Base-by-base conservation (phyloP, 352 stramenopile species). In the Phytophthora chlamydospora region DNA sequence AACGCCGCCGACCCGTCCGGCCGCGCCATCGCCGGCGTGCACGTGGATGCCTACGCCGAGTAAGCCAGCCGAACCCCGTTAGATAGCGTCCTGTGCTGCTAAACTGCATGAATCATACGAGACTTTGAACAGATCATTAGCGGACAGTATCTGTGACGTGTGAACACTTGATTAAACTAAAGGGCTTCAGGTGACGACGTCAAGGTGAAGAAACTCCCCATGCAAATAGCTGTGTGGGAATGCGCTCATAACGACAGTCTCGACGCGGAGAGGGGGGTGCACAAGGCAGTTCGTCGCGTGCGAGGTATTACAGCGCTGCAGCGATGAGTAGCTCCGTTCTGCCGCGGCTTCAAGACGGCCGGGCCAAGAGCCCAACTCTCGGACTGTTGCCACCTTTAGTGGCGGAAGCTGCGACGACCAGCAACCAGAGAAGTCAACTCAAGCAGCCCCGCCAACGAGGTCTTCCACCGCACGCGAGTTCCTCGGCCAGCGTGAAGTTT, bases 1-100 rank as follows among this genome's bases (percentile, higher is more conserved):
- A 94, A 86, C 71, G 80, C 86, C 33, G 96, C 95, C 0, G 97
- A 99, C 67, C 97, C 96, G 38, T 98, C 90, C 24, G 97, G 97
- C 14, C 94, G 97, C 58, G 84, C 96, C 38, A 88, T 98, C 40
- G 90, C 95, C 11, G 97, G 96, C 33, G 95, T 99, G 9, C 97
- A 99, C 76, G 85, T 98, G 44, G 82, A 96, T 52, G 96, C 96
- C 13, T 99, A 99, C 80, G 72, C 32, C 35, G 69, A 67, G 19
- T 76, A 73, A 68, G 17, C 66, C 24, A 43, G 34, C 19, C 13
- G 40, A 3, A 51, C 32, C 8, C 47, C 3, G 48, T 62, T 58
- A 62, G 55, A 62, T 64, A 59, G 35, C 47, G 31, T 38, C 39
- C 45, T 34, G 62, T 46, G 44, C 34, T 61, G 49, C 44, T 62